phyloP scores from a whole-genome alignment of 768 basidiomycete species.

The Pulveroboletus sp. region DNA sequence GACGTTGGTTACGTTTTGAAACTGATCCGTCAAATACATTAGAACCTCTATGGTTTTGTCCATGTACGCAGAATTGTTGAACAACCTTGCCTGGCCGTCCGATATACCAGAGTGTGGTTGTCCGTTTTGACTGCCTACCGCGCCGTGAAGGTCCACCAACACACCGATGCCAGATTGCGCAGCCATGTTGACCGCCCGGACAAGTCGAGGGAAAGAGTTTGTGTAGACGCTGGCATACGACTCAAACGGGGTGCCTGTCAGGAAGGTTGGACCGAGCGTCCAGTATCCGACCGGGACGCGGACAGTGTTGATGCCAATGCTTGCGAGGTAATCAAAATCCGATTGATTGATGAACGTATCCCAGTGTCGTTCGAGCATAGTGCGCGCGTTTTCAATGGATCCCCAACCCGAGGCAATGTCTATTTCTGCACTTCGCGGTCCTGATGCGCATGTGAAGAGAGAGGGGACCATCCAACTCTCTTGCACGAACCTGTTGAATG shows the following conservation, averaged over 20 bases:
- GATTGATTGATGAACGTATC: constrained; percentile 61
- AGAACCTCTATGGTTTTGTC: constrained; percentile 38
- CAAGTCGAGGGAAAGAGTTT: constrained; percentile 36
- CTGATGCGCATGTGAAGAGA: constrained; percentile 54
- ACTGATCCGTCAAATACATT: constrained; percentile 32
- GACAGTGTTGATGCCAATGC: constrained; percentile 56
- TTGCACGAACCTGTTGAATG: constrained; percentile 53
- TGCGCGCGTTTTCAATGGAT: constrained; percentile 35
- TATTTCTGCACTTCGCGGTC: constrained; percentile 47
- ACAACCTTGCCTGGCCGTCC: constrained; percentile 37
- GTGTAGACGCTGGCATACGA: constrained; percentile 39
- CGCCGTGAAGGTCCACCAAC: constrained; percentile 51
- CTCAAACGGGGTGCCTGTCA: constrained; percentile 38
- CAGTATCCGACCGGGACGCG: constrained; percentile 61
- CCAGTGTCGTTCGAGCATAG: constrained; percentile 68
- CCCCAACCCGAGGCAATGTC: constrained; percentile 60
- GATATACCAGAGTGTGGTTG: constrained; percentile 32
- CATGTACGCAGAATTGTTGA: constrained; percentile 31
- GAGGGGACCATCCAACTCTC: constrained; percentile 75
- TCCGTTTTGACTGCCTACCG: constrained; percentile 46
- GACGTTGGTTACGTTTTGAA: constrained; percentile 44
- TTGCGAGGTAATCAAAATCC: constrained; percentile 61
- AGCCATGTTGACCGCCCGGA: constrained; percentile 41
- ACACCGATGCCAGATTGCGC: constrained; percentile 41
- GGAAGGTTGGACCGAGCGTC: constrained; percentile 26